These are phyloP conservation scores for Paspalum notatum DNA, from an alignment of 176 grass and related monocot species.

Conservation along the genomic window DNA sequence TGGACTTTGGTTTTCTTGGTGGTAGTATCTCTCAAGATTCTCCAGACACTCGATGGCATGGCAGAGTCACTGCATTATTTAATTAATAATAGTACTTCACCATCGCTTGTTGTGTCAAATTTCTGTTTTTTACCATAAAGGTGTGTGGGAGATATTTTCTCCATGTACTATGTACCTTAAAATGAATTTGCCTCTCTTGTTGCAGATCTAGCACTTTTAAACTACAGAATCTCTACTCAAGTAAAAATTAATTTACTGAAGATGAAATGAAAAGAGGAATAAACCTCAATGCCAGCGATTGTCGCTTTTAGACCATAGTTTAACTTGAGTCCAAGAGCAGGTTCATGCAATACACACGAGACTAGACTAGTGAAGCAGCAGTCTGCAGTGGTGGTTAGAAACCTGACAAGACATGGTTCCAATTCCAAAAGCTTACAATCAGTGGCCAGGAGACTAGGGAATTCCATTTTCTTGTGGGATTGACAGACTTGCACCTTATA, in stretches of 20 bases:
- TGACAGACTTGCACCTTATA: conserved; percentile 1
- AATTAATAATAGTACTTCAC: conserved; percentile 22
- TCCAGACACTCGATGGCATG: conserved; percentile 18
- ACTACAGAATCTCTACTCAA: background rate
- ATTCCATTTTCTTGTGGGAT: conserved; percentile 17
- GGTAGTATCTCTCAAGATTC: conserved; percentile 49
- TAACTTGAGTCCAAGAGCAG: conserved; percentile 43
- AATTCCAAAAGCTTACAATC: conserved; percentile 31
- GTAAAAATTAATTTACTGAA: background rate
- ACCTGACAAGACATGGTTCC: conserved; percentile 27
- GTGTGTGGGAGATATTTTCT: conserved; percentile 23
- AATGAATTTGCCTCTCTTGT: conserved; percentile 12
- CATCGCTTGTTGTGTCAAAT: conserved; percentile 33
- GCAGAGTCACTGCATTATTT: conserved; percentile 22
- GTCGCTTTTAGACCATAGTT: conserved; percentile 53
- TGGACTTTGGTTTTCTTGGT: conserved; percentile 47
- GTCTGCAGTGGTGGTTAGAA: background rate
- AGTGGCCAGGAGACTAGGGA: conserved; percentile 20
- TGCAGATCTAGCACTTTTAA: conserved; percentile 9
- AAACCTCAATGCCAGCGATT: conserved; percentile 33
- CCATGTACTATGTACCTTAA: conserved; percentile 1
- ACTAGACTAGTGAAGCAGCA: background rate
- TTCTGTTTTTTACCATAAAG: background rate
- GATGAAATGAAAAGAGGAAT: conserved; percentile 8
- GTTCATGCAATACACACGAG: conserved; percentile 34